These are phyloP conservation scores for Penicillium waksmanii DNA, from an alignment of 495 filamentous ascomycete species.

Conservation along the genomic window DNA sequence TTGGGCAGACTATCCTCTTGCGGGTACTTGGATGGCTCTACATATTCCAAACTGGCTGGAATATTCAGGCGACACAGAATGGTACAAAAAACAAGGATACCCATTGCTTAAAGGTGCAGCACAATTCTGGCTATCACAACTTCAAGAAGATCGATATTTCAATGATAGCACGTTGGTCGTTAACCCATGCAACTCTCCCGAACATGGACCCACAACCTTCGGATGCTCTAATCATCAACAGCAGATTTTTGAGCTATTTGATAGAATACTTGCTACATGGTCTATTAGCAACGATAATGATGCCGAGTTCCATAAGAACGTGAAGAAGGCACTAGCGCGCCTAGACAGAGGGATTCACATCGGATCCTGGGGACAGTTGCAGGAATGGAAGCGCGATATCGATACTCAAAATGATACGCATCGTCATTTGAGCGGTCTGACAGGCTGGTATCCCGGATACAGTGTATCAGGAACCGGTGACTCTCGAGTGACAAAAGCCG, in stretches of 20 bases:
- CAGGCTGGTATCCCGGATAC: constrained; percentile 59
- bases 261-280: constrained; percentile 34
- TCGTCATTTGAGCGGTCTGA: constrained; percentile 56
- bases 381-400: constrained; percentile 57
- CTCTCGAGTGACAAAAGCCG: constrained; percentile 13
- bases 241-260: constrained; percentile 49
- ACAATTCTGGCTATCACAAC: constrained; percentile 50
- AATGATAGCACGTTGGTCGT: constrained; percentile 55
- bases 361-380: constrained; percentile 49
- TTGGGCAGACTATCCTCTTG: constrained; percentile 48
- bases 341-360: constrained; percentile 53
- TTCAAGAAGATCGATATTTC: constrained; percentile 47
- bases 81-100: constrained; percentile 46
- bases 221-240: constrained; percentile 56
- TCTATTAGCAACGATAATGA: constrained; percentile 27
- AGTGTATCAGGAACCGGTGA: constrained; percentile 16
- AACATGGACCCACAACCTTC: constrained; percentile 57
- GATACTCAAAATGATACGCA: constrained; percentile 50
- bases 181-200: constrained; percentile 55
- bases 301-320: constrained; percentile 25
- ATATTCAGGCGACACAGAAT: constrained; percentile 47
- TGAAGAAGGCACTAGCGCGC: constrained; percentile 30
- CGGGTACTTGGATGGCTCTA: constrained; percentile 55
- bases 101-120: constrained; percentile 52
- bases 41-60: constrained; percentile 54